Percentiles rank a stretch among this genome's conserved stretches.
Evolutionary conservation across 1,284 basidiomycete species (phyloP).

Genomic region (Lignosus rhinocerotis): DNA sequence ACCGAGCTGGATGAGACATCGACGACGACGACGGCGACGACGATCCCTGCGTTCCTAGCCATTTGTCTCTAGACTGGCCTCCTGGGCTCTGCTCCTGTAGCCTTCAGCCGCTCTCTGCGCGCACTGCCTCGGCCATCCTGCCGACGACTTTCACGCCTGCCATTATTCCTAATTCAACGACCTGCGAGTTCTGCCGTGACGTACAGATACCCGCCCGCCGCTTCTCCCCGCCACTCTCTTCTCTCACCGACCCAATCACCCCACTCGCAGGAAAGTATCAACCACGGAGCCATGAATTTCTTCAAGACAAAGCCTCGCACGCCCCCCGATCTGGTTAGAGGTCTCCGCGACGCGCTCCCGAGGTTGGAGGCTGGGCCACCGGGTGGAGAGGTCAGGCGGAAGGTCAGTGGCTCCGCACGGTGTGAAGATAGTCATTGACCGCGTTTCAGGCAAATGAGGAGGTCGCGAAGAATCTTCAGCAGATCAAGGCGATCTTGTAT

Average conservation of each 20-base stretch:
- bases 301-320: slow-evolving; percentile 89
- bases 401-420: slow-evolving; percentile 50
- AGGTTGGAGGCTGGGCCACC: slow-evolving; percentile 74
- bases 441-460: slow-evolving; percentile 78
- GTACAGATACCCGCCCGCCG: slow-evolving; percentile 17
- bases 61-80: slow-evolving; percentile 1
- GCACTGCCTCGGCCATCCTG: slow-evolving; percentile 11
- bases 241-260: slow-evolving; percentile 4
- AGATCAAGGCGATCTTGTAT: slow-evolving; percentile 84
- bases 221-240: slow-evolving; percentile 3
- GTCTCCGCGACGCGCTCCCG: slow-evolving; percentile 76
- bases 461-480: slow-evolving; percentile 84
- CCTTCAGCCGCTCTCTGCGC: neutral
- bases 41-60: slow-evolving; percentile 5
- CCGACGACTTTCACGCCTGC: slow-evolving; percentile 16
- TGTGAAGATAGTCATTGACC: slow-evolving; percentile 1
- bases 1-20: slow-evolving; percentile 5
- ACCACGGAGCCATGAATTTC: slow-evolving; percentile 73
- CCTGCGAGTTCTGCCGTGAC: slow-evolving; percentile 26
- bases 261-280: neutral
- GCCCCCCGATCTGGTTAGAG: slow-evolving; percentile 82
- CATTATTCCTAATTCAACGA: slow-evolving; percentile 24
- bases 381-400: slow-evolving; percentile 74
- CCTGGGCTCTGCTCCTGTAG: neutral
- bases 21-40: slow-evolving; percentile 17